Conservation (phyloP, 176 grass and related monocot species). For the Bonia amplexicaulis region DNA sequence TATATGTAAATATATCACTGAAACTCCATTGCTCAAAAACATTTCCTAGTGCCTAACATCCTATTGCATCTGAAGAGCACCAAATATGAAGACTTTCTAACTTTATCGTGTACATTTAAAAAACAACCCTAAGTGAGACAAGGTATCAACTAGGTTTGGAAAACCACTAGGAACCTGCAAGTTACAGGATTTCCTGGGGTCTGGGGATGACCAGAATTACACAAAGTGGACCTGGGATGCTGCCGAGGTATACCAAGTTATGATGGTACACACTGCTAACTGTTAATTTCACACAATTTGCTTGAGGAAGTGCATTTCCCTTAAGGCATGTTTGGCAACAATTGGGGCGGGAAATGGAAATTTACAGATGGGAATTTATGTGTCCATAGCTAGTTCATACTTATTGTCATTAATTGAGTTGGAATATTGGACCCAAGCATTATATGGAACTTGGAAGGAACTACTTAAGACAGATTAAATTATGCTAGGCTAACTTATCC, state of each 20-base stretch:
- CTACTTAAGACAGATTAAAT: not conserved
- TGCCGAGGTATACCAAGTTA: not conserved
- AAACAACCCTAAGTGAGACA: not conserved
- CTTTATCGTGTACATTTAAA: not conserved
- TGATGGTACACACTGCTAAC: not conserved
- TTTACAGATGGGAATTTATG: not conserved
- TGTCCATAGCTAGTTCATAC: not conserved
- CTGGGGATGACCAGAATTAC: not conserved
- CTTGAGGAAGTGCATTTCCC: not conserved
- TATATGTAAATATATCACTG: not conserved
- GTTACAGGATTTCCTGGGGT: not conserved
- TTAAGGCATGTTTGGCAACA: not conserved
- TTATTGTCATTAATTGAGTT: not conserved
- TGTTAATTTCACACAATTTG: not conserved
- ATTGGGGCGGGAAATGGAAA: not conserved
- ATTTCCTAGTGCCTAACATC: not conserved
- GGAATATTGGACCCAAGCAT: not conserved
- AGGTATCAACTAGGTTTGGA: not conserved
- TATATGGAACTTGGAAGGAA: not conserved
- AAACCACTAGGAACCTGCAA: not conserved
- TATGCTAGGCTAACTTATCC: not conserved
- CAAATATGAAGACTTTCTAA: constrained; percentile 9
- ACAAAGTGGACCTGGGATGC: not conserved
- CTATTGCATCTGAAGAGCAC: not conserved
- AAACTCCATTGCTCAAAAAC: not conserved